Base-by-base conservation (phyloP, 148 eudicot species). In the Dianthus caryophyllus region DNA sequence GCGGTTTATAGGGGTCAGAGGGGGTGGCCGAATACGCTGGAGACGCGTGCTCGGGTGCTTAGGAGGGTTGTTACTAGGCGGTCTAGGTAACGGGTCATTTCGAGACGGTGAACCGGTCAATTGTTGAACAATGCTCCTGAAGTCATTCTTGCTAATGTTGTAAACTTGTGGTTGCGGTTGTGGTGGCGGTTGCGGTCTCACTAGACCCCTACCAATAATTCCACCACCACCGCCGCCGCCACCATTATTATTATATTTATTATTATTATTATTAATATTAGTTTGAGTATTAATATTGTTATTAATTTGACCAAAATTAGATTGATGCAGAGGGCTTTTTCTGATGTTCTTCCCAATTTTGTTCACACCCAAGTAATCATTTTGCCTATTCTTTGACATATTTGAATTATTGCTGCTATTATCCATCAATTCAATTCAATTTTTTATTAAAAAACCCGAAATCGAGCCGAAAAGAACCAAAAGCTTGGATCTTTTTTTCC, bases 111-210 rank as follows among this genome's bases (percentile, higher is more conserved):
- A 94, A 17, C 98, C 98, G 0, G 98, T 94, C 20, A 89, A 77
- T 64, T 84, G 92, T 71, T 94, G 98, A 79, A 94, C 98, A 36
- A 94, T 76, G 76, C 84, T 86, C 52, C 98, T 83, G 61, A 94
- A 94, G 75, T 94, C 98, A 55, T 77, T 94, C 84, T 94, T 94
- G 70, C 90, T 94, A 66, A 94, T 90, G 50, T 88, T 94, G 79
- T 90, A 94, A n/a, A 94, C 97, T 51, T 90, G 95, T 16, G 97
- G 98, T 25, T 87, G 96, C 24, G 94, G 77, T 54, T 87, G 97
- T 26, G 91, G 78, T 52, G 75, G 91, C 72, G 75, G 87, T 52
- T 77, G 91, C 72, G 75, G 87, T 74, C 84, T 80, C 39, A 77
- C 77, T 2, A 82, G 36, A 29, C 59, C 67, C 39, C 31, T 65